phyloP scores from a whole-genome alignment of 768 basidiomycete species.

The Auricularia heimuer region DNA sequence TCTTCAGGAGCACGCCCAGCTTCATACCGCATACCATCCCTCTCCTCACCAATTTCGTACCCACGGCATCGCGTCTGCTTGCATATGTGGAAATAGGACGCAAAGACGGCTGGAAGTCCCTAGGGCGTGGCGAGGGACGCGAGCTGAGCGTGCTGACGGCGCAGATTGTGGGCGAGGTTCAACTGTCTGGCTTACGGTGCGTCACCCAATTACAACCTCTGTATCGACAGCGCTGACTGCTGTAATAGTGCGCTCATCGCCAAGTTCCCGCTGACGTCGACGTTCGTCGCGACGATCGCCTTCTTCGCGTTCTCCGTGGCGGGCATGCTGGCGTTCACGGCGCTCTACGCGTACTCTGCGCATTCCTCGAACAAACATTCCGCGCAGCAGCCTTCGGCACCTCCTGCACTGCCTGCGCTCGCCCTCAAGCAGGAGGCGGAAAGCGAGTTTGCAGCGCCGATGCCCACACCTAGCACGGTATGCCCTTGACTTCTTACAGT shows the following conservation, averaged over 20 bases:
- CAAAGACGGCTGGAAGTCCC: slow-evolving; percentile 56
- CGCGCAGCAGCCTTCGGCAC: neutral
- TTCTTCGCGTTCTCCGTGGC: slow-evolving; percentile 21
- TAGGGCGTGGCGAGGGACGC: slow-evolving; percentile 61
- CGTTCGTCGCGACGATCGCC: slow-evolving; percentile 28
- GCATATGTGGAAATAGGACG: slow-evolving; percentile 70
- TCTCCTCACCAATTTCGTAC: slow-evolving; percentile 45
- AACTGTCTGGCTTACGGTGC: slow-evolving; percentile 63
- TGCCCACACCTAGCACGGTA: neutral
- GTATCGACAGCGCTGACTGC: neutral
- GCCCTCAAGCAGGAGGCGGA: neutral
- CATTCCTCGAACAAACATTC: neutral
- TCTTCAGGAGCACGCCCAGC: slow-evolving; percentile 29
- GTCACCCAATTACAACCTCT: neutral
- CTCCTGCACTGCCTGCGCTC: neutral
- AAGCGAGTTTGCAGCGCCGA: neutral
- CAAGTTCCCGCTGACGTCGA: slow-evolving; percentile 53
- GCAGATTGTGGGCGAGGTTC: slow-evolving; percentile 48
- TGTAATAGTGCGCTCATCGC: slow-evolving; percentile 51
- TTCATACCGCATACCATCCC: slow-evolving; percentile 42
- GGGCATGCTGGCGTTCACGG: slow-evolving; percentile 19
- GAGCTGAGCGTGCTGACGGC: slow-evolving; percentile 63
- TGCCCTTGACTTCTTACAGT: neutral
- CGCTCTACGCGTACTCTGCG: slow-evolving; percentile 21
- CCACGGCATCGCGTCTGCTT: slow-evolving; percentile 35